Evolutionary conservation across 2,329 filamentous ascomycete species (phyloP).

Genomic region (Amylocarpus encephaloides): DNA sequence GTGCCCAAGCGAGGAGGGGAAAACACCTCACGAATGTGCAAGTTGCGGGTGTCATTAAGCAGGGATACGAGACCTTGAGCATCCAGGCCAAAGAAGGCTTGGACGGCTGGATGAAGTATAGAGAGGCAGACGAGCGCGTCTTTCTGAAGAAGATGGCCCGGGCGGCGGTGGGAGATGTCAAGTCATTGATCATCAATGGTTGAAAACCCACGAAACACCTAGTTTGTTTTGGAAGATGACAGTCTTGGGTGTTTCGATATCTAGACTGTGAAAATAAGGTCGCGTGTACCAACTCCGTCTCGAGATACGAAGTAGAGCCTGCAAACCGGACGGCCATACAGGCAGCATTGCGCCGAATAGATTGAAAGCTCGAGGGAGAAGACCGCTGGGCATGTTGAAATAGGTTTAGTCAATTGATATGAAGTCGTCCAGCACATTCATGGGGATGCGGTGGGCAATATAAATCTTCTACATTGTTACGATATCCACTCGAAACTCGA

Average conservation of each 20-base stretch:
- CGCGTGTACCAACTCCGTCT: neutral
- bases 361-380: too few relatives aligned
- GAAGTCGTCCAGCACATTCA: too few relatives aligned
- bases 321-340: too few relatives aligned
- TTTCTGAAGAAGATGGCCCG: slow-evolving; percentile 83
- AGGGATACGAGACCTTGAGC: slow-evolving; percentile 90
- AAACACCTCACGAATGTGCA: slow-evolving; percentile 74
- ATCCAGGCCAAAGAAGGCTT: slow-evolving; percentile 84
- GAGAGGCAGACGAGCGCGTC: slow-evolving; percentile 79
- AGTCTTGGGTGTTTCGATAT: too few relatives aligned
- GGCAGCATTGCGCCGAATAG: too few relatives aligned
- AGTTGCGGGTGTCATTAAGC: slow-evolving; percentile 87
- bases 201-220: slow-evolving; percentile 4
- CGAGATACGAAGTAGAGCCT: too few relatives aligned
- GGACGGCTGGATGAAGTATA: slow-evolving; percentile 77
- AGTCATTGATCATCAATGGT: slow-evolving; percentile 26
- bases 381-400: too few relatives aligned
- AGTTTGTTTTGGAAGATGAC: neutral
- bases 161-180: slow-evolving; percentile 67
- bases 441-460: too few relatives aligned
- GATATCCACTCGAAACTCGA: too few relatives aligned
- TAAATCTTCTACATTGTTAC: too few relatives aligned
- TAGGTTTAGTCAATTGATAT: too few relatives aligned
- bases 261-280: neutral
- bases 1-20: slow-evolving; percentile 43